A percentile compares a stretch with the other conserved stretches of the same genome.
phyloP scores from a whole-genome alignment of 768 basidiomycete genomes.

The Candolleomyces aberdarensis region DNA sequence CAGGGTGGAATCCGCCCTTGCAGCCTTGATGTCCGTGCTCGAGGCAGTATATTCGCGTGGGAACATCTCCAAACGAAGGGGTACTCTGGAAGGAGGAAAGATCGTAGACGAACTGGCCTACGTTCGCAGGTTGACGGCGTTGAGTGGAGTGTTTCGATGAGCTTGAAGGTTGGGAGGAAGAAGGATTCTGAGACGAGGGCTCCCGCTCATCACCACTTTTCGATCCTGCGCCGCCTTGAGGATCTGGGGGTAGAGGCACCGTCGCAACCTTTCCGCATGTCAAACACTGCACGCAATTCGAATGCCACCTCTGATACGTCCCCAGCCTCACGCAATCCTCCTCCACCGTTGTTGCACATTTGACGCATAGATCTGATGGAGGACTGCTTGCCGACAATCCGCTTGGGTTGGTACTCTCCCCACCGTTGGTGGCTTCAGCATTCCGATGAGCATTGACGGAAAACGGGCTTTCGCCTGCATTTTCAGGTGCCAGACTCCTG shows the following conservation, averaged over 20 bases:
- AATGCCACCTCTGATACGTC: conserved; percentile 98
- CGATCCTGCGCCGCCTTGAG: conserved; percentile 26
- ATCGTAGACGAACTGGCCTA: conserved; percentile 75
- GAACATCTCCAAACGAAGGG: conserved; percentile 68
- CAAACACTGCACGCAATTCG: conserved; percentile 84
- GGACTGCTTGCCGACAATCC: conserved; percentile 50
- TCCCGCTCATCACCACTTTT: conserved; percentile 54
- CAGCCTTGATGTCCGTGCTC: conserved; percentile 72
- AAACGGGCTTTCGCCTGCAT: conserved; percentile 87
- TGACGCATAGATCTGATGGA: conserved; percentile 88
- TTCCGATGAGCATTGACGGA: conserved; percentile 26
- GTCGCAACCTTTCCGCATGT: conserved; percentile 77
- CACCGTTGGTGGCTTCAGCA: conserved; percentile 12
- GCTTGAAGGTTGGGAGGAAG: not conserved
- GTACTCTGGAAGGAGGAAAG: conserved; percentile 65
- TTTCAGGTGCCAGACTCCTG: conserved; percentile 86
- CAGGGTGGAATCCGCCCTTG: conserved; percentile 79
- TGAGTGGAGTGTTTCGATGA: conserved; percentile 59
- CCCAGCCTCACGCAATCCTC: conserved; percentile 95
- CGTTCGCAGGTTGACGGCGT: conserved; percentile 78
- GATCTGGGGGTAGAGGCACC: conserved; percentile 54
- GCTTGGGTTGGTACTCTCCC: conserved; percentile 48
- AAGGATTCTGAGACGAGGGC: conserved; percentile 13
- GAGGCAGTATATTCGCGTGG: conserved; percentile 71
- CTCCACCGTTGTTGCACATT: conserved; percentile 88